Base-by-base conservation (phyloP, 2,329 filamentous ascomycete species). In the Cordyceps tenuipes region DNA sequence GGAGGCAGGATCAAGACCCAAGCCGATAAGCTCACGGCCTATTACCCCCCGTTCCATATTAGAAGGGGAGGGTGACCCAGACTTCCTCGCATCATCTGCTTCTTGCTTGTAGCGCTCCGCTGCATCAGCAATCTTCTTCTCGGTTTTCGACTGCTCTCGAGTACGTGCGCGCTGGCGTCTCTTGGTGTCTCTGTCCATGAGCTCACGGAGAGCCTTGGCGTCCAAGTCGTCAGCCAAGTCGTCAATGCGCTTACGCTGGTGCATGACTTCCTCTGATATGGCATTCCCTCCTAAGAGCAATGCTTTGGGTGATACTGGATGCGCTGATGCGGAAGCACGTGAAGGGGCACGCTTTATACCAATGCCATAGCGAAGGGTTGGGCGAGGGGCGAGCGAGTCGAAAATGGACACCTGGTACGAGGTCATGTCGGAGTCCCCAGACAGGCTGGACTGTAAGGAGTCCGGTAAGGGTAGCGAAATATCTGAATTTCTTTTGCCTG, bases 171-270 rank as follows among this genome's bases (percentile, higher is more conserved):
- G 85, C 65, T 96, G 90, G 64, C 82, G 85, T 61, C 94, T 83
- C 67, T 92, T 84, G 65, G 87, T 82, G 68, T 99, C 94, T 62
- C 94, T 81, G 67, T 99, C 94, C 83, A 99, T 88, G 34, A 97
- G 79, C 69, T 96, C 89, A 61, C 93, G 83, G 44, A 99, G 72
- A 66, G 91, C 92, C 57, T 88, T 84, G 3, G 94, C 89, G 73
- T 91, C 90, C 59, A 99, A 79, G 62, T 90, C 88, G 69, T 97
- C 89, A 23, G 91, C 94, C 49, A 97, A 74, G 72, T 89, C 75
- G 74, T 90, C 74, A 70, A 89, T 73, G 68, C 84, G 74, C 73
- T 87, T 85, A 66, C 83, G 82, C 3, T 81, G 81, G 64, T 80
- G 84, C 31, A 86, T 68, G 0, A 76, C 79, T 43, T 84, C 85